These are phyloP conservation scores for Fomitopsis betulina DNA, from an alignment of 1,284 basidiomycete species.

Conservation along the genomic window DNA sequence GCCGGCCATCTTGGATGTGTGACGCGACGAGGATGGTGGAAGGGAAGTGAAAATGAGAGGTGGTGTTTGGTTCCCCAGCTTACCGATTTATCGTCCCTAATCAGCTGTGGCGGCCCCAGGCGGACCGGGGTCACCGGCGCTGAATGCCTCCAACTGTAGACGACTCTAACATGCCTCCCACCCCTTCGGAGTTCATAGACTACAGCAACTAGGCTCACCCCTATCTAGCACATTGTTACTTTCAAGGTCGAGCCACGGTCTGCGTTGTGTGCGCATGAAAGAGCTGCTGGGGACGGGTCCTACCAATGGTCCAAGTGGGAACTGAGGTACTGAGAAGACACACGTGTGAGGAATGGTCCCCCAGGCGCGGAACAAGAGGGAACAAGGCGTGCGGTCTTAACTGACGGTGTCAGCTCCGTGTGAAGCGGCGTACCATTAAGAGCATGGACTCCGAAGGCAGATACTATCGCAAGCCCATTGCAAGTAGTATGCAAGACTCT, in stretches of 20 bases:
- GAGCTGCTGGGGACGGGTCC: background rate
- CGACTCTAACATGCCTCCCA: background rate
- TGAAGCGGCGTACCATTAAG: background rate
- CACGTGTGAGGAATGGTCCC: background rate
- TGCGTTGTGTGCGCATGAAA: background rate
- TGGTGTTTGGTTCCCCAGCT: background rate
- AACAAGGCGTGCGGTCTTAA: background rate
- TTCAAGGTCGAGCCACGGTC: background rate
- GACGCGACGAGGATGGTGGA: background rate
- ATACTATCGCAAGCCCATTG: too few species aligned
- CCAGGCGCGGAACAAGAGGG: background rate
- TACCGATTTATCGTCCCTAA: conserved; percentile 1
- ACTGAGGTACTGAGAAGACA: background rate
- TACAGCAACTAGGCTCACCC: background rate
- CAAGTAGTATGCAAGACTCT: background rate
- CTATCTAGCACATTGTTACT: background rate
- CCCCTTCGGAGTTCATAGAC: background rate
- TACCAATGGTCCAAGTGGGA: background rate
- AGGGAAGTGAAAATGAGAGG: background rate
- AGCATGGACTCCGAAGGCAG: background rate
- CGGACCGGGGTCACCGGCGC: conserved; percentile 8
- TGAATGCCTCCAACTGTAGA: background rate
- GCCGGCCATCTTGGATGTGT: conserved; percentile 29
- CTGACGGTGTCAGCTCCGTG: background rate
- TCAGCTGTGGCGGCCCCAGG: conserved; percentile 5